phyloP scores from a whole-genome alignment of 371 early-diverging fungal species.

The Saksenaea vasiformis region DNA sequence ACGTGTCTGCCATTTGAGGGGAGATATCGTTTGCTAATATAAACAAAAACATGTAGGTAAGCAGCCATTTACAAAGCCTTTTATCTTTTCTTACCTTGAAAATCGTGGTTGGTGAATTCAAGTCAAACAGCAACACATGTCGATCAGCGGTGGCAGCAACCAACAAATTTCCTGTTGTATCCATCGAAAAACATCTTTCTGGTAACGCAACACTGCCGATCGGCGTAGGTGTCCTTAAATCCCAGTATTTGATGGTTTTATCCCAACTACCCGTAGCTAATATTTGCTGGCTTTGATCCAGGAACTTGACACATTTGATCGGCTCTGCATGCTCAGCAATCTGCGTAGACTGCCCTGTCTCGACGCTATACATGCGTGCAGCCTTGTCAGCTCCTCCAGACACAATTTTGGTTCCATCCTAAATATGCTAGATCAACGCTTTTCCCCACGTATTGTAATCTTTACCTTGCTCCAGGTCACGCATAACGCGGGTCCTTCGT shows the following conservation, averaged over 20 bases:
- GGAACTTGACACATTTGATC: conserved; percentile 73
- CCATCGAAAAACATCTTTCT: conserved; percentile 89
- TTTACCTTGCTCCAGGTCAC: conserved; percentile 87
- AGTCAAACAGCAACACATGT: conserved; percentile 69
- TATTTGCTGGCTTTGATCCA: conserved; percentile 68
- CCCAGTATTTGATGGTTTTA: conserved; percentile 91
- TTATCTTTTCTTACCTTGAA: conserved; percentile 49
- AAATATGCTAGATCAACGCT: neutral
- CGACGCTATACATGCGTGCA: conserved; percentile 77
- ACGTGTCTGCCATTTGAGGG: conserved; percentile 89
- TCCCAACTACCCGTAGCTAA: conserved; percentile 95
- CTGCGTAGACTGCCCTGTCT: conserved; percentile 75
- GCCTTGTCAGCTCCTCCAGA: conserved; percentile 90
- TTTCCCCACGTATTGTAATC: neutral
- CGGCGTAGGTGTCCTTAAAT: conserved; percentile 71
- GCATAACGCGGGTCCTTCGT: conserved; percentile 85
- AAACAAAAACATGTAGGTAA: too few species aligned
- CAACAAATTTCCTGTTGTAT: conserved; percentile 67
- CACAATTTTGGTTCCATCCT: conserved; percentile 87
- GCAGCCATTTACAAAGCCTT: neutral
- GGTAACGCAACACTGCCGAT: conserved; percentile 68
- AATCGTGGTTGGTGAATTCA: conserved; percentile 69
- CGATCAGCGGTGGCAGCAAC: conserved; percentile 85
- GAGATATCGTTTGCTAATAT: conserved; percentile 61
- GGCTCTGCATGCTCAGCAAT: conserved; percentile 85